Evolutionary conservation across 2,329 filamentous ascomycete genomes (phyloP), one percentile per base, ranked within the genome.

Genomic region (Camillea tinctor): DNA sequence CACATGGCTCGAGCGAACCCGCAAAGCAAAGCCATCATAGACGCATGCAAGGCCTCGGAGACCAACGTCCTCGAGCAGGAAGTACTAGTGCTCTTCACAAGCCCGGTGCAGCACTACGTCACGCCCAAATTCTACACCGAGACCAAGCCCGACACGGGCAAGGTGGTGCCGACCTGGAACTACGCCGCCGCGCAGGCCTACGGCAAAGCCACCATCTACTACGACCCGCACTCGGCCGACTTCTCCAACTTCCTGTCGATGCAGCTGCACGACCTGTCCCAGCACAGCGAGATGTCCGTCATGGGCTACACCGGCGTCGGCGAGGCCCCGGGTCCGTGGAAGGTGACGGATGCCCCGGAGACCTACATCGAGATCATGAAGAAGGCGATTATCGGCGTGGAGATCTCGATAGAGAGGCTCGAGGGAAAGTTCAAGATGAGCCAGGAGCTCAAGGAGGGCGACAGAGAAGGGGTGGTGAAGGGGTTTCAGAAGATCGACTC

Each of bases 101-200:
- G 78, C 0, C 76, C 81, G 0, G 71, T 77, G 1, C 81, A 89
- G 44, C 84, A 88, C 73, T 90, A 90, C 65, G 81, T 90, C 4
- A 89, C 88, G 0, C 86, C 88, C 0, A 87, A 88, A 61, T 90
- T 89, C 73, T 90, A 90, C 75, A 78, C 75, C 11, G 80, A 86
- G 64, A 89, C 88, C 1, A 90, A 90, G 69, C 87, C 86, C 0
- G 70, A 68, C 0, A 86, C 82, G 0, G 87, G 81, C 11, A 90
- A 90, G 65, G 87, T 89, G 0, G 88, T 88, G 4, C 87, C 87
- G 0, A 91, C 88, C 0, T 90, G 88, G 88, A 87, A 91, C 71
- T 91, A 90, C 66, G 78, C 84, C 0, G 86, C 87, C 0, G 87
- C 81, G 0, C 85, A 90, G 72, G 84, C 78, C 0, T 89, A 89